Evolutionary conservation across 1,284 basidiomycete genomes (phyloP), one percentile per base, ranked within the genome.

Genomic region (Microbotryum scabiosae): DNA sequence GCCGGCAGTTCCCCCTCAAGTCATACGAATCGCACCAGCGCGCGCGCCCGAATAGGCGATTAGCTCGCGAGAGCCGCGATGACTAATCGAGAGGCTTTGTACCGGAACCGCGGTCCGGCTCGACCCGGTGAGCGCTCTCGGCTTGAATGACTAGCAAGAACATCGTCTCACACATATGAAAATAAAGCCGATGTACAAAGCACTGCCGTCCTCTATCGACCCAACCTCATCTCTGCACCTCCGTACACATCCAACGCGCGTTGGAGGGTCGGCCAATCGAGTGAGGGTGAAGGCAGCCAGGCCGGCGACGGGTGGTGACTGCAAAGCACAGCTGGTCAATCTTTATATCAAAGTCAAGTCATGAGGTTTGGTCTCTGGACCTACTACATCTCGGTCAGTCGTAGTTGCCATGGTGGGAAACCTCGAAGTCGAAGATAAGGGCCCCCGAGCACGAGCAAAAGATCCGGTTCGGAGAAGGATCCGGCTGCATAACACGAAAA

Each of bases 391-490:
- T 71, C 70, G 21, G 68, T 63, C 5, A 71, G 56, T 1, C 67
- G 59, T 14, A 69, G 51, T 45, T 70, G 69, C 70, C 70, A 71
- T 0, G 70, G 70, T 16, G 69, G 70, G 55, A 70, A 71, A 2
- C 69, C 70, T 3, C 54, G 60, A 5, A 71, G 51, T 20, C 69
- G 64, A 3, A 70, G 61, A 53, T 70, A 67, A 1, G 68, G 62
- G 1, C 70, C 70, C 3, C 70, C 70, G 10, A 69, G 57, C 9
- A 71, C 68, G 30, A 70, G 50, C 6, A 71, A 36, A 1, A 71
- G 60, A 23, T 71, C 65, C 0, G 70, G 70, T 61, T 70, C 69
- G 5, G 59, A n/a, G 14, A 70, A 36, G 23, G 36, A 41, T 41
- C 14, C 36, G 36, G 36, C 36, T 41, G 30, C 30, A 32, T 10